phyloP scores from a whole-genome alignment of 352 stramenopile species.

The Halophytophthora batemanensis region DNA sequence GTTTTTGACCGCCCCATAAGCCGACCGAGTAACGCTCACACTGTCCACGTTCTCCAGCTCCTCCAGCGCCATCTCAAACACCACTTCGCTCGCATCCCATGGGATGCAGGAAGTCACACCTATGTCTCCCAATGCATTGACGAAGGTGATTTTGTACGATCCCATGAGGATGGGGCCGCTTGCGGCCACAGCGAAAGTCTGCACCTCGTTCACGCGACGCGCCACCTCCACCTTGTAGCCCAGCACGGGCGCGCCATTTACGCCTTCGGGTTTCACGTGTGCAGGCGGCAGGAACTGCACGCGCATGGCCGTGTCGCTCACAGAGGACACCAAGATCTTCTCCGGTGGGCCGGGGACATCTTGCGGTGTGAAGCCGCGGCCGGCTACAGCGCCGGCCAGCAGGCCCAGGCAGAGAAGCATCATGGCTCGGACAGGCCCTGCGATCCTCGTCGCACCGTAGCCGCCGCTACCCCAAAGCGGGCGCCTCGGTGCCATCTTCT shows the following conservation, averaged over 20 bases:
- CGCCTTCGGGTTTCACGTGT: conserved; percentile 56
- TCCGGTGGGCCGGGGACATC: conserved; percentile 64
- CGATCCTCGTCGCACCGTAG: too few relatives aligned
- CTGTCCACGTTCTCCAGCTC: conserved; percentile 63
- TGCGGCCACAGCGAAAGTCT: conserved; percentile 62
- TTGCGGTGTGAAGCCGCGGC: conserved; percentile 51
- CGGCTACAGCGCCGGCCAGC: conserved; percentile 10
- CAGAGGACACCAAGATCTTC: conserved; percentile 48
- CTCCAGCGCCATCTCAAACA: conserved; percentile 70
- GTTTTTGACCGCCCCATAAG: conserved; percentile 40
- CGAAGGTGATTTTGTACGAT: conserved; percentile 56
- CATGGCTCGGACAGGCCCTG: too few relatives aligned
- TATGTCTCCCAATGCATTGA: conserved; percentile 26
- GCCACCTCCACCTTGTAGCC: conserved; percentile 80
- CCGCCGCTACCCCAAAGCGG: too few relatives aligned
- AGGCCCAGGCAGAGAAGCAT: conserved; percentile 1
- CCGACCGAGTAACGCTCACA: conserved; percentile 54
- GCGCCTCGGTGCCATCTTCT: too few relatives aligned
- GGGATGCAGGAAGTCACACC: conserved; percentile 49
- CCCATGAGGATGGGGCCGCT: conserved; percentile 50
- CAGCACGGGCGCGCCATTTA: conserved; percentile 67
- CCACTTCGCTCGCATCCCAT: conserved; percentile 67
- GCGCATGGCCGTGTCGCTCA: conserved; percentile 47
- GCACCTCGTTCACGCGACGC: conserved; percentile 61
- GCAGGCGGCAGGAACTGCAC: conserved; percentile 62